A percentile compares a stretch with the other conserved stretches of the same genome.
Conservation (phyloP, 139 green algal species). For the Picochlorum sp. region DNA sequence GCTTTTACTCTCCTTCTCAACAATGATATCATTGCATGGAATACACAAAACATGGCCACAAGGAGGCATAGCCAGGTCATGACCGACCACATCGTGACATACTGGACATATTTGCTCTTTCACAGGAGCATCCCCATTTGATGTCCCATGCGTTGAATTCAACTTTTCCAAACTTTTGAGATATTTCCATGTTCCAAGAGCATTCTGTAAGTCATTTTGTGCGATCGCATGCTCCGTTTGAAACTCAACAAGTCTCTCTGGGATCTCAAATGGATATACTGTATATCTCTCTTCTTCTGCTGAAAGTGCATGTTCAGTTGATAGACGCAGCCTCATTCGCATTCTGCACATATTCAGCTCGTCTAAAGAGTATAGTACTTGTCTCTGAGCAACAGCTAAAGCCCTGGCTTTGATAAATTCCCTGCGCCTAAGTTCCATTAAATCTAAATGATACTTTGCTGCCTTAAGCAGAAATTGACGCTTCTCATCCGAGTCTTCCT, state of each 20-base stretch:
- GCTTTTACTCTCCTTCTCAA: conserved; percentile 18
- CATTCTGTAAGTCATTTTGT: conserved; percentile 44
- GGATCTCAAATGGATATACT: conserved; percentile 2
- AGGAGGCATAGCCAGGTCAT: conserved; percentile 48
- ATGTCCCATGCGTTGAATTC: background rate
- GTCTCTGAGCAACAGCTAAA: conserved; percentile 48
- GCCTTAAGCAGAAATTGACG: conserved; percentile 27
- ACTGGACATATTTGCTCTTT: conserved; percentile 45
- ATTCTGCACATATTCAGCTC: conserved; percentile 77
- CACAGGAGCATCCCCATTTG: too few relatives aligned
- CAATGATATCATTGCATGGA: conserved; percentile 45
- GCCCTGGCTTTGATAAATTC: conserved; percentile 53
- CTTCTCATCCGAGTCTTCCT: background rate
- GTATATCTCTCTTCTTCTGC: conserved; percentile 2
- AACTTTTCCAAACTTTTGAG: conserved; percentile 37
- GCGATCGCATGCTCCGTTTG: conserved; percentile 43
- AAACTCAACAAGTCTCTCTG: conserved; percentile 39
- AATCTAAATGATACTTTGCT: conserved; percentile 41
- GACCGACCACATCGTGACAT: conserved; percentile 49
- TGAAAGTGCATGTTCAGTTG: conserved; percentile 4
- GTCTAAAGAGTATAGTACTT: conserved; percentile 70
- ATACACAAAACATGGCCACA: conserved; percentile 67
- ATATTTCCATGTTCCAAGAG: conserved; percentile 67
- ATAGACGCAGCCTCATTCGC: conserved; percentile 43
- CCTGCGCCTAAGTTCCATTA: conserved; percentile 50